A percentile compares a stretch with the other conserved stretches of the same genome.
phyloP scores from a whole-genome alignment of 352 stramenopile genomes.

The Phytophthora pinifolia region DNA sequence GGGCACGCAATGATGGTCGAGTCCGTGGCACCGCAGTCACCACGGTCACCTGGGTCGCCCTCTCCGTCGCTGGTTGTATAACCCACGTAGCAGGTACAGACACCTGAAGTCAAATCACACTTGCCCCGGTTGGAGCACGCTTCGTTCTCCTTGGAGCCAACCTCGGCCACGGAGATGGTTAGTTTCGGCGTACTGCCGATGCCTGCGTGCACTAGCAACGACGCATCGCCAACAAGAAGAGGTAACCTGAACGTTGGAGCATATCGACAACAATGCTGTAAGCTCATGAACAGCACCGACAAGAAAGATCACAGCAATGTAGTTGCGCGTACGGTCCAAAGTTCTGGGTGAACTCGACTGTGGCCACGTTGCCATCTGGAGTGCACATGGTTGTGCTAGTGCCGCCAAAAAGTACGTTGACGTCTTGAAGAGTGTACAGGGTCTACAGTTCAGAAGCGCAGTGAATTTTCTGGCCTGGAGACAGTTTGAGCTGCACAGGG shows the following conservation, averaged over 20 bases:
- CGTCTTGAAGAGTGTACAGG: constrained; percentile 51
- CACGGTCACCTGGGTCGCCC: constrained; percentile 50
- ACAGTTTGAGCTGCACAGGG: background rate
- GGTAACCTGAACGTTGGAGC: constrained; percentile 34
- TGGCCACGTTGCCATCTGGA: constrained; percentile 67
- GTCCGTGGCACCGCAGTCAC: constrained; percentile 66
- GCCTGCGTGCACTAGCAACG: constrained; percentile 49
- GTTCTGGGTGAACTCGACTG: constrained; percentile 79
- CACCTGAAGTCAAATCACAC: constrained; percentile 72
- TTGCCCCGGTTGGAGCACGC: constrained; percentile 68
- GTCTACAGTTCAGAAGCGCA: constrained; percentile 27
- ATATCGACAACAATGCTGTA: no score
- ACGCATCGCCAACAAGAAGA: constrained; percentile 74
- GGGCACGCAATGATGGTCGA: constrained; percentile 54
- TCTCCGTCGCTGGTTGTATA: constrained; percentile 77
- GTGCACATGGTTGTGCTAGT: constrained; percentile 60
- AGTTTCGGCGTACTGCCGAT: constrained; percentile 54
- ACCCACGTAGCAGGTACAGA: constrained; percentile 84
- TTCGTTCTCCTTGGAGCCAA: constrained; percentile 92
- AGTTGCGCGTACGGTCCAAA: constrained; percentile 56
- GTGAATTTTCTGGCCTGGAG: background rate
- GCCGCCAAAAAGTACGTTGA: constrained; percentile 61
- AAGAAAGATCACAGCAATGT: background rate
- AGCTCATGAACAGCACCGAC: no score
- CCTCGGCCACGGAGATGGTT: constrained; percentile 55